A percentile compares a stretch with the other conserved stretches of the same genome.
phyloP scores from a whole-genome alignment of 1,284 basidiomycete genomes.

The Ganoderma lucidum region DNA sequence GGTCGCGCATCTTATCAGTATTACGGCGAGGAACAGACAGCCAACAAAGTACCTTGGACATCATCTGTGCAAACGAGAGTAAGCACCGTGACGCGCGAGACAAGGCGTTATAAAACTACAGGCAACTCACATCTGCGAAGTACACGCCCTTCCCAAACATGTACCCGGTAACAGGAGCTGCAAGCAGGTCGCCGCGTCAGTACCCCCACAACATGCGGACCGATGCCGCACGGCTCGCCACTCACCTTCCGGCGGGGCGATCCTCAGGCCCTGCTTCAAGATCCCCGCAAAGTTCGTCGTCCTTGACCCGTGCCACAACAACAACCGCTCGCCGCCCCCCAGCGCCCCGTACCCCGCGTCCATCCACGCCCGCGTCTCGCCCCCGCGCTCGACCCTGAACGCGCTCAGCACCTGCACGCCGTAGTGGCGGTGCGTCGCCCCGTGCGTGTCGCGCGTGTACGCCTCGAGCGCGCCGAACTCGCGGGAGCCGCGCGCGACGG shows the following conservation, averaged over 20 bases:
- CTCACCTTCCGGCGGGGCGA: constrained; percentile 72
- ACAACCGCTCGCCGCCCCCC: constrained; percentile 58
- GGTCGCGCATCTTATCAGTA: background rate
- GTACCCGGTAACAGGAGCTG: constrained; percentile 64
- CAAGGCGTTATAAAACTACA: background rate
- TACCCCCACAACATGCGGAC: background rate
- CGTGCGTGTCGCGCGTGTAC: constrained; percentile 66
- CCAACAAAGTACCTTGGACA: constrained; percentile 56
- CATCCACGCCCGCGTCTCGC: constrained; percentile 61
- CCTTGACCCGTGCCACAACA: constrained; percentile 74
- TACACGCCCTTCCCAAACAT: constrained; percentile 80
- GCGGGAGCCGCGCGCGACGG: constrained; percentile 49
- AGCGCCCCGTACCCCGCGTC: constrained; percentile 55
- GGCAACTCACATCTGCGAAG: constrained; percentile 66
- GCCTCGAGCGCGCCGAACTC: constrained; percentile 60
- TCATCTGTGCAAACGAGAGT: constrained; percentile 53
- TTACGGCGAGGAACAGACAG: background rate
- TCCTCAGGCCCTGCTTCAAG: constrained; percentile 69
- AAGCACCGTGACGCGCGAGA: background rate
- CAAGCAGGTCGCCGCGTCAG: constrained; percentile 11
- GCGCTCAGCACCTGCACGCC: constrained; percentile 55
- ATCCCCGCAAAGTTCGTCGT: constrained; percentile 75
- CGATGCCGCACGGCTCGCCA: background rate
- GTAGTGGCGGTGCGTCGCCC: constrained; percentile 57
- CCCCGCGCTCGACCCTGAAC: constrained; percentile 63